These are phyloP conservation scores for Annulohypoxylon moriforme DNA, from an alignment of 495 filamentous ascomycete genomes.

Conservation along the genomic window DNA sequence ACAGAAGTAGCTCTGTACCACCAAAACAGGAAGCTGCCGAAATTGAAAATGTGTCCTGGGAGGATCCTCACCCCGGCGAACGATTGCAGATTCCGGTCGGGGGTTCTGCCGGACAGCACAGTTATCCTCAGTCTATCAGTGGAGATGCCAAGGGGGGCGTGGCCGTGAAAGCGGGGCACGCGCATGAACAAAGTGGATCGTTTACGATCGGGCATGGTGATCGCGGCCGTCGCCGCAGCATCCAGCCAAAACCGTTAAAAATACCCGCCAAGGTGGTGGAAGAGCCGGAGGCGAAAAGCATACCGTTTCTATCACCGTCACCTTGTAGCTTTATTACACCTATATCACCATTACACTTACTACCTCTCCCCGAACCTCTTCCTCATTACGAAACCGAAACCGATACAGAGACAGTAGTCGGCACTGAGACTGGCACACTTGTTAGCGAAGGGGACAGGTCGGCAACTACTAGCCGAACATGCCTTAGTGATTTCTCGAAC, in stretches of 20 bases:
- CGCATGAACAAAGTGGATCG: conserved; percentile 34
- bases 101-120: conserved; percentile 46
- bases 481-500: conserved; percentile 52
- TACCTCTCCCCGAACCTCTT: conserved; percentile 32
- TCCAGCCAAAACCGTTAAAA: conserved; percentile 49
- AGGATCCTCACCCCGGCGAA: conserved; percentile 61
- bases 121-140: conserved; percentile 48
- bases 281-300: conserved; percentile 35
- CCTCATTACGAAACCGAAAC: conserved; percentile 49
- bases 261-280: conserved; percentile 54
- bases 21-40: conserved; percentile 35
- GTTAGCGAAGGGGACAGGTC: conserved; percentile 26
- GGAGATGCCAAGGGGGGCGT: conserved; percentile 58
- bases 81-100: conserved; percentile 51
- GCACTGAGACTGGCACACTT: conserved; percentile 33
- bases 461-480: conserved; percentile 17
- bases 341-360: conserved; percentile 33
- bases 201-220: conserved; percentile 42
- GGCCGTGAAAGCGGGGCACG: conserved; percentile 63
- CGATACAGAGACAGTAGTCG: conserved; percentile 50
- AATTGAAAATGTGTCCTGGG: conserved; percentile 48
- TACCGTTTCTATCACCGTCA: conserved; percentile 26
- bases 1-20: conserved; percentile 29
- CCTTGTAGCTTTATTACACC: conserved; percentile 32
- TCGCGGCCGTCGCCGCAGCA: conserved; percentile 45